A percentile compares a stretch with the other conserved stretches of the same genome.
phyloP scores from a whole-genome alignment of 495 filamentous ascomycete species.

The Penicillium diatomitis region DNA sequence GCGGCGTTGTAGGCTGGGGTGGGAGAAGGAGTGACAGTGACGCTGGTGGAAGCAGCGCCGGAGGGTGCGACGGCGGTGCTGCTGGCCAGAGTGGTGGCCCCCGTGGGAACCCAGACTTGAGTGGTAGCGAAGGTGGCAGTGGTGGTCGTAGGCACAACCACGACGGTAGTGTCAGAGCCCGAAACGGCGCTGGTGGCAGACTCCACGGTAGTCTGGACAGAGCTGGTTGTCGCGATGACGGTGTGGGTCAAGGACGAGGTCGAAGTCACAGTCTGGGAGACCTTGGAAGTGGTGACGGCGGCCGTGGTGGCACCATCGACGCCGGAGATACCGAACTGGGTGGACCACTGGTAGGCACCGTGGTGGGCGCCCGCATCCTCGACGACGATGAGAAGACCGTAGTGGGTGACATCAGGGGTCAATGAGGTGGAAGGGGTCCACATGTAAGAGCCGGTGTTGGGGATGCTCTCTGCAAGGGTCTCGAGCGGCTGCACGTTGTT shows the following conservation, averaged over 20 bases:
- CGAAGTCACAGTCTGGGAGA: conserved; percentile 12
- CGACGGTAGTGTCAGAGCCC: conserved; percentile 15
- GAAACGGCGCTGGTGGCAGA: conserved; percentile 5
- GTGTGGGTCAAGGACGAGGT: conserved; percentile 13
- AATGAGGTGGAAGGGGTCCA: conserved; percentile 49
- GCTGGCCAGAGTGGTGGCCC: conserved; percentile 16
- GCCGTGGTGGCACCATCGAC: conserved; percentile 25
- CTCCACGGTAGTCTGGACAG: conserved; percentile 14
- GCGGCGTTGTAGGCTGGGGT: conserved; percentile 38
- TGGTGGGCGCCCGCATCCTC: conserved; percentile 42
- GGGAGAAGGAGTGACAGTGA: conserved; percentile 17
- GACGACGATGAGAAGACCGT: conserved; percentile 58
- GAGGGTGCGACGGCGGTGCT: conserved; percentile 20
- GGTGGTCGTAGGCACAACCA: not conserved
- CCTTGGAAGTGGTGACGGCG: conserved; percentile 17
- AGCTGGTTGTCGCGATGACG: conserved; percentile 2
- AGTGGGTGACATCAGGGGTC: conserved; percentile 42
- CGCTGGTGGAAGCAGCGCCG: conserved; percentile 1
- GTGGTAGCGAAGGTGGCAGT: conserved; percentile 3
- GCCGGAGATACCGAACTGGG: conserved; percentile 60
- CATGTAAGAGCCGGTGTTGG: conserved; percentile 48
- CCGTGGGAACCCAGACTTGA: conserved; percentile 8
- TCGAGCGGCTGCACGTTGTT: conserved; percentile 45
- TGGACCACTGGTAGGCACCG: conserved; percentile 52
- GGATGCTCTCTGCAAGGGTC: conserved; percentile 45